phyloP scores from a whole-genome alignment of 495 filamentous ascomycete species.

The Tuber melanosporum region DNA sequence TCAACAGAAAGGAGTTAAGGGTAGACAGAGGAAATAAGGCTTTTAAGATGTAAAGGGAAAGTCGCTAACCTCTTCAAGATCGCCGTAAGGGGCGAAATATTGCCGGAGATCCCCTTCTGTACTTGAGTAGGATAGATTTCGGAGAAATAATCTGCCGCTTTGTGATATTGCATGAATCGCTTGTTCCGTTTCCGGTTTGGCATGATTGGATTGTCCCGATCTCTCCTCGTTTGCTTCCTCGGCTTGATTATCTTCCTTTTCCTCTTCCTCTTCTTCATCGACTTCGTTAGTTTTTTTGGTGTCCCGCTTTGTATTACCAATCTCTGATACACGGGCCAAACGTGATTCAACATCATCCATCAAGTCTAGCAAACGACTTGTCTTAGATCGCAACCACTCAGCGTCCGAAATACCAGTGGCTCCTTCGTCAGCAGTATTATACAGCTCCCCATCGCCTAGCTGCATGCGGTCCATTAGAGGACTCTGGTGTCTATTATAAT shows the following conservation, averaged over 20 bases:
- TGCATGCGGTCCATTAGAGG: neutral
- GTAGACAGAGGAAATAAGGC: conserved; percentile 25
- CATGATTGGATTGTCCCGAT: conserved; percentile 16
- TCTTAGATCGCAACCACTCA: conserved; percentile 90
- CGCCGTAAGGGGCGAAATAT: conserved; percentile 63
- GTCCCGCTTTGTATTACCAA: neutral
- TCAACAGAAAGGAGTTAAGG: conserved; percentile 42
- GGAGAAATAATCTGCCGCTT: conserved; percentile 71
- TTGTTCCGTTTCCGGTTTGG: conserved; percentile 43
- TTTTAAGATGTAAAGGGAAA: conserved; percentile 7
- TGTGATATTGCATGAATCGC: conserved; percentile 49
- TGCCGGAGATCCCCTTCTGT: conserved; percentile 69
- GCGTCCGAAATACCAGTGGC: conserved; percentile 56
- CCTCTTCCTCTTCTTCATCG: conserved; percentile 30
- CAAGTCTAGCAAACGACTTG: conserved; percentile 81
- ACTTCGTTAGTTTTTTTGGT: conserved; percentile 21
- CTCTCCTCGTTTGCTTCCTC: conserved; percentile 38
- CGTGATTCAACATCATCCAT: conserved; percentile 58
- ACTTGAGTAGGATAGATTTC: conserved; percentile 78
- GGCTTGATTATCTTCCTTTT: conserved; percentile 30
- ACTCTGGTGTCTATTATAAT: conserved; percentile 22
- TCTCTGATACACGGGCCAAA: conserved; percentile 17
- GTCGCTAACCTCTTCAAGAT: conserved; percentile 77
- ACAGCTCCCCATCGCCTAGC: conserved; percentile 1
- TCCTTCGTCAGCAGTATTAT: conserved; percentile 7